phyloP scores from a whole-genome alignment of 805 yeast genomes.

The Grigorovia humatica region DNA sequence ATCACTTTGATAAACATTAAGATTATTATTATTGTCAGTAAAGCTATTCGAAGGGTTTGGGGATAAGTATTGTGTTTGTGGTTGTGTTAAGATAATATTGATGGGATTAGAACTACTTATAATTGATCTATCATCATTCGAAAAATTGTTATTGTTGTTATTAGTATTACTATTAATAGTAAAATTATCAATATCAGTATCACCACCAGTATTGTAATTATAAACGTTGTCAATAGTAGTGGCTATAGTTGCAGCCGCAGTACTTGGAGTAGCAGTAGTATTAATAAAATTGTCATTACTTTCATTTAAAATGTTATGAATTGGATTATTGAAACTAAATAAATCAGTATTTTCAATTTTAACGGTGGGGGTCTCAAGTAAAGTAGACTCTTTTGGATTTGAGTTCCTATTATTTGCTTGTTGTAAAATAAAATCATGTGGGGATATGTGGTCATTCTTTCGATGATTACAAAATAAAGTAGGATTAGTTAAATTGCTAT shows the following conservation, averaged over 20 bases:
- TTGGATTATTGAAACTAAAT: neutral
- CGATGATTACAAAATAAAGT: too few species aligned
- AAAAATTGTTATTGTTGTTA: neutral
- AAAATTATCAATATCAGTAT: neutral
- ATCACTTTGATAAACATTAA: neutral
- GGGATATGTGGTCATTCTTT: neutral
- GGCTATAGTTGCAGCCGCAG: too few species aligned
- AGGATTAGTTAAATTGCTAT: too few species aligned
- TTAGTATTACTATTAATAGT: neutral
- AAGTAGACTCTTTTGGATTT: conserved; percentile 1
- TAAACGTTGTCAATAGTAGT: too few species aligned
- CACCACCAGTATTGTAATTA: too few species aligned
- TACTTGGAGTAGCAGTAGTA: neutral
- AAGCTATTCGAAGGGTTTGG: conserved; percentile 1
- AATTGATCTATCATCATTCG: neutral
- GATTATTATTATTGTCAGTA: neutral
- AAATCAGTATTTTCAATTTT: conserved; percentile 9
- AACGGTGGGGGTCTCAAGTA: conserved; percentile 12
- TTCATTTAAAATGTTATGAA: neutral
- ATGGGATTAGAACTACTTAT: neutral
- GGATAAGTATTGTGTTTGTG: neutral
- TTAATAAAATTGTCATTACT: neutral
- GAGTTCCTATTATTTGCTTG: neutral
- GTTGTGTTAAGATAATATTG: neutral
- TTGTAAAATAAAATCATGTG: neutral